Evolutionary conservation across 352 stramenopile genomes (phyloP), one percentile per base, ranked within the genome.

Genomic region (Globisporangium radiosum): DNA sequence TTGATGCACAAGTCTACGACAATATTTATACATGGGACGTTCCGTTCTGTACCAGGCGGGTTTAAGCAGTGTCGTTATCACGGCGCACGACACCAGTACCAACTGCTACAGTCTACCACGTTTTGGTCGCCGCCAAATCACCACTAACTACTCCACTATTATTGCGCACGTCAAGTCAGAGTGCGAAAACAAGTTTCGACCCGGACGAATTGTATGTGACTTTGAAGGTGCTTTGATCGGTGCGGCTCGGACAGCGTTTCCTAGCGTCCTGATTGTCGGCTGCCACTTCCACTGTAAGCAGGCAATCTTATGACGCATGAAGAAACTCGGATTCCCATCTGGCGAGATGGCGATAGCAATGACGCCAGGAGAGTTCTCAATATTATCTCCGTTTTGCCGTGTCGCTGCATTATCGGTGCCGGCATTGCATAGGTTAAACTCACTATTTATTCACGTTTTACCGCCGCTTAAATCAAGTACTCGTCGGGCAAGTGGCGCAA

Each of bases 261-360:
- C n/a, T 9, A 25, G 38, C 47, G n/a, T 36, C 19, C 0, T 5
- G 5, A 14, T 38, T 14, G 2, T 25, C 47, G 47, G 47, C 17
- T 38, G 47, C 17, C 33, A 38, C 6, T 52, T 52, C 8, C 47
- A 38, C 47, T 52, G 47, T n/a, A 52, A 52, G 17, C 47, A 52
- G 33, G 47, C 17, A 38, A 6, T 52, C 4, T 8, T 19, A 3
- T 7, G 47, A 6, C 47, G 47, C 6, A 19, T 38, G n/a, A 19
- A 25, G 6, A 52, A 52, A 19, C 14, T 36, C n/a, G 10, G 4
- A 52, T 52, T 4, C 17, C n/a, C 47, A 3, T 1, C n/a, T 6
- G 17, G 1, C 1, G 47, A 52, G 17, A 15, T 25, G 8, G 4
- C 5, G 14, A n/a, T 37, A n/a, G 47, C 47, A 8, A 11, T 38